Evolutionary conservation across 805 yeast genomes (phyloP).

Genomic region (Candida sithepensis): DNA sequence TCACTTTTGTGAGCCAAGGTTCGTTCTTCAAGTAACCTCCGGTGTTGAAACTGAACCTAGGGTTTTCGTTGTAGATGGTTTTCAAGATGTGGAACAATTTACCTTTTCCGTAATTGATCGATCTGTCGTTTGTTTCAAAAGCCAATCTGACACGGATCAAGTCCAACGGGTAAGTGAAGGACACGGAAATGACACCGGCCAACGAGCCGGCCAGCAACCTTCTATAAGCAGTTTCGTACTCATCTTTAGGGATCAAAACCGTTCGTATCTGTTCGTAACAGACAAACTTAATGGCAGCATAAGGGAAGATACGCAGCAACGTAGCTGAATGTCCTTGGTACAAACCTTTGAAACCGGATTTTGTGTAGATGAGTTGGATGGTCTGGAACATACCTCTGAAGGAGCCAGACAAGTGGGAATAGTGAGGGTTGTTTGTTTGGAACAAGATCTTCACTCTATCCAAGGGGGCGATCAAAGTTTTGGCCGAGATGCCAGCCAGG

Average conservation of each 20-base stretch:
- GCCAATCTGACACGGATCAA: slow-evolving; percentile 89
- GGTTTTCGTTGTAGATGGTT: slow-evolving; percentile 27
- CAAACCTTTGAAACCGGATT: slow-evolving; percentile 76
- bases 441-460: slow-evolving; percentile 93
- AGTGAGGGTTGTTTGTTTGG: slow-evolving; percentile 93
- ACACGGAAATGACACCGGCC: slow-evolving; percentile 84
- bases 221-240: slow-evolving; percentile 75
- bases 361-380: slow-evolving; percentile 55
- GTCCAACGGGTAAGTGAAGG: slow-evolving; percentile 89
- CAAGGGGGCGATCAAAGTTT: slow-evolving; percentile 90
- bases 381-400: slow-evolving; percentile 75
- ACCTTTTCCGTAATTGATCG: slow-evolving; percentile 28
- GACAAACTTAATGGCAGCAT: slow-evolving; percentile 95
- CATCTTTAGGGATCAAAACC: slow-evolving; percentile 68
- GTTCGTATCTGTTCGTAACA: slow-evolving; percentile 91
- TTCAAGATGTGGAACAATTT: slow-evolving; percentile 25
- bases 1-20: slow-evolving; percentile 26
- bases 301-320: slow-evolving; percentile 85
- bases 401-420: slow-evolving; percentile 74
- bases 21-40: slow-evolving; percentile 26
- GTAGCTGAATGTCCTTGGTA: slow-evolving; percentile 97
- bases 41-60: slow-evolving; percentile 27
- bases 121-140: slow-evolving; percentile 59
- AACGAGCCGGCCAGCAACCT: slow-evolving; percentile 85
- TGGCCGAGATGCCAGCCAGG: slow-evolving; percentile 92